Conservation (phyloP, 2,329 filamentous ascomycete species). For the Coleophoma eucalyptorum region DNA sequence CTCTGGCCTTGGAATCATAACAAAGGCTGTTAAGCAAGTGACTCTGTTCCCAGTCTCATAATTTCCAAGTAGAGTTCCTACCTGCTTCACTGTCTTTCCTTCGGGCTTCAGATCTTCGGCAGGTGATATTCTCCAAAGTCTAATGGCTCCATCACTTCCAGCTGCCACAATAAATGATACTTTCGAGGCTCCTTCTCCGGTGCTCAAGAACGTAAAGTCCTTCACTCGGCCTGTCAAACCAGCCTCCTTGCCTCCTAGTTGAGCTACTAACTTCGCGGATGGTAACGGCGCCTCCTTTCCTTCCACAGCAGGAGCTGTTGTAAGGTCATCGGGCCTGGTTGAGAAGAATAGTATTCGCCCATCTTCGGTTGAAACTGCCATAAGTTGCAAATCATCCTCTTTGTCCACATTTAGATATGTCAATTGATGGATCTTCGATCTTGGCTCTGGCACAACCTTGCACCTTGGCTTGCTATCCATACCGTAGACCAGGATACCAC, state of each 20-base stretch:
- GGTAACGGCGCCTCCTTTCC: conserved; percentile 43
- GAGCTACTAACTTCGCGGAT: conserved; percentile 65
- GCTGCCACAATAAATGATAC: conserved; percentile 63
- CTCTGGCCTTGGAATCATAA: conserved; percentile 70
- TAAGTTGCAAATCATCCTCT: conserved; percentile 46
- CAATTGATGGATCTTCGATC: conserved; percentile 80
- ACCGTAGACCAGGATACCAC: conserved; percentile 79
- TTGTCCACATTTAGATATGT: conserved; percentile 58
- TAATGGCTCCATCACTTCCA: conserved; percentile 82
- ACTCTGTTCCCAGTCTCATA: conserved; percentile 87
- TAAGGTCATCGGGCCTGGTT: conserved; percentile 50
- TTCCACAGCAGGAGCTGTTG: conserved; percentile 23
- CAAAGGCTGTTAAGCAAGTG: conserved; percentile 81
- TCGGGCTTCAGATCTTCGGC: conserved; percentile 28
- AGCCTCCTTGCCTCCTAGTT: conserved; percentile 70
- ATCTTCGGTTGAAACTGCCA: conserved; percentile 86
- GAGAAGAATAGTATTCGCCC: conserved; percentile 82
- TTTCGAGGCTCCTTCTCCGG: conserved; percentile 30
- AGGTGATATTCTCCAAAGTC: conserved; percentile 65
- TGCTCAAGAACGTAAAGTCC: conserved; percentile 67
- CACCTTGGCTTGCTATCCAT: conserved; percentile 83
- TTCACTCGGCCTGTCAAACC: conserved; percentile 76
- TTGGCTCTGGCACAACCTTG: conserved; percentile 60
- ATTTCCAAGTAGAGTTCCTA: conserved; percentile 60
- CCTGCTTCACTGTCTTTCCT: conserved; percentile 22